Conservation (phyloP, 176 grass and related monocot genomes). For the Musa schizocarpa region DNA sequence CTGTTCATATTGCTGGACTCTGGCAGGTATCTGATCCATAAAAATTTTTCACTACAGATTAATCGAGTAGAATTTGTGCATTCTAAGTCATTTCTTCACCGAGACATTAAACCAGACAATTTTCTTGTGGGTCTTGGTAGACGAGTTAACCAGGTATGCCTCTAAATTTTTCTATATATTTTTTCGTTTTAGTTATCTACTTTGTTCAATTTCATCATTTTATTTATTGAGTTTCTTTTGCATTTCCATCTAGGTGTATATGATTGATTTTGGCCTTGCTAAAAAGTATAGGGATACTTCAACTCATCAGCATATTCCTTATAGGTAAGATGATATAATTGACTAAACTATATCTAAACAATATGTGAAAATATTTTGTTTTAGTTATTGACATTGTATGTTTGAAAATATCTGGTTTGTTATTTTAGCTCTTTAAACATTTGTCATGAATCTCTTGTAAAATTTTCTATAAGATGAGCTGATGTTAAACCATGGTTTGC, state of each 20-base stretch:
- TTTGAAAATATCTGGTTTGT: no score
- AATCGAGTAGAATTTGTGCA: slow-evolving; percentile 94
- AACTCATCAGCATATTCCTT: slow-evolving; percentile 90
- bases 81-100: slow-evolving; percentile 85
- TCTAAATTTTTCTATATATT: slow-evolving; percentile 8
- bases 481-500: background rate
- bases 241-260: slow-evolving; percentile 47
- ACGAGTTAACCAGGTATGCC: slow-evolving; percentile 72
- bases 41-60: slow-evolving; percentile 40
- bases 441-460: background rate
- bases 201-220: background rate
- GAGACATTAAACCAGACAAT: slow-evolving; percentile 98
- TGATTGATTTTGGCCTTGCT: slow-evolving; percentile 97
- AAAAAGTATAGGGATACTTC: slow-evolving; percentile 88
- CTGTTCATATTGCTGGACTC: background rate
- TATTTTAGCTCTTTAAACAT: no score
- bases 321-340: slow-evolving; percentile 36
- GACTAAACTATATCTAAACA: background rate
- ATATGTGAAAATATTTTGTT: no score
- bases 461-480: background rate
- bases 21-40: background rate
- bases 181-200: slow-evolving; percentile 22
- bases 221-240: background rate
- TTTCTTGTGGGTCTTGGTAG: slow-evolving; percentile 95
- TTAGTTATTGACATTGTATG: no score